Evolutionary conservation across 495 filamentous ascomycete species (phyloP).

Genomic region (Trichoderma erinaceum): DNA sequence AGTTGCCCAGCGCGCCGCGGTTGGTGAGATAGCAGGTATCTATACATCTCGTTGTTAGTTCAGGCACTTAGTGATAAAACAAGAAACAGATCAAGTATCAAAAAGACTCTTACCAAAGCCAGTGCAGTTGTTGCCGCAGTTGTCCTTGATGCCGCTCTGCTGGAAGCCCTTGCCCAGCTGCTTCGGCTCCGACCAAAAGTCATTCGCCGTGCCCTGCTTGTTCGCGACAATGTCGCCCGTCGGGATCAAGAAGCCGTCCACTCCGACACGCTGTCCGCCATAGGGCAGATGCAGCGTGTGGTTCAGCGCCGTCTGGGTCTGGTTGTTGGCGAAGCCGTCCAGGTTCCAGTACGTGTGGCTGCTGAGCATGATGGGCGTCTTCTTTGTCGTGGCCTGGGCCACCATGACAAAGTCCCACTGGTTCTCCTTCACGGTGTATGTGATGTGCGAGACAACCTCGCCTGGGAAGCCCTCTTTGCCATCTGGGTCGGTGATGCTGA

Average conservation of each 20-base stretch:
- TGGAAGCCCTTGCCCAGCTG: conserved; percentile 63
- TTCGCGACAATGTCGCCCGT: conserved; percentile 66
- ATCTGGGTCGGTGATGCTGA: conserved; percentile 66
- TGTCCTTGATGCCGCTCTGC: conserved; percentile 46
- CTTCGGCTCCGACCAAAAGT: conserved; percentile 71
- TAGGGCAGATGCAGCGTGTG: conserved; percentile 69
- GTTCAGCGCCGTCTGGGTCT: conserved; percentile 59
- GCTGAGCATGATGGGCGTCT: conserved; percentile 62
- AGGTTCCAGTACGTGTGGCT: conserved; percentile 81
- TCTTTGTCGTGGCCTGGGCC: conserved; percentile 48
- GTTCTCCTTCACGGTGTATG: conserved; percentile 51
- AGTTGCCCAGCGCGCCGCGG: conserved; percentile 43
- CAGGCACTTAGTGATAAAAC: neutral
- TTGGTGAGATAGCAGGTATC: conserved; percentile 49
- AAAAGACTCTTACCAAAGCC: conserved; percentile 71
- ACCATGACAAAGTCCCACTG: conserved; percentile 53
- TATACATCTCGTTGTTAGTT: conserved; percentile 17
- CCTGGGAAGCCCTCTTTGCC: conserved; percentile 74
- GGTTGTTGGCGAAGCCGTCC: conserved; percentile 63
- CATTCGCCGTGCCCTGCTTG: conserved; percentile 55
- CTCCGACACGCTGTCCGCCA: conserved; percentile 60
- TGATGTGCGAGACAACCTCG: conserved; percentile 70
- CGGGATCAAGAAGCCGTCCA: conserved; percentile 71
- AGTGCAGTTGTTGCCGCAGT: conserved; percentile 67
- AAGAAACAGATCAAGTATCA: no score